Percentiles rank a stretch among this genome's conserved stretches.
Conservation (phyloP, 257 asterid species). For the Plectranthus barbatus region DNA sequence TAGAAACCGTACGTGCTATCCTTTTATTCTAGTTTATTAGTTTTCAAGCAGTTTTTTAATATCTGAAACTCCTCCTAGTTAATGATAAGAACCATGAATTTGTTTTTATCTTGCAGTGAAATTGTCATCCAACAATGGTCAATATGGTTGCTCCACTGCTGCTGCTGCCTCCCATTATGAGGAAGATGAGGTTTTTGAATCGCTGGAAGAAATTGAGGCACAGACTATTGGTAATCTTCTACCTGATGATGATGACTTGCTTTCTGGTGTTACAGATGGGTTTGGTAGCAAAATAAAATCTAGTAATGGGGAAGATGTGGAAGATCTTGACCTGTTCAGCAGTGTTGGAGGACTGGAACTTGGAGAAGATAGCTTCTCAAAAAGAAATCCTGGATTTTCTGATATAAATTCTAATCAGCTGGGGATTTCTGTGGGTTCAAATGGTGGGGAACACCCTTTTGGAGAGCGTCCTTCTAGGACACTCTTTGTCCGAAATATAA, state of each 20-base stretch:
- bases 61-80: too few relatives aligned
- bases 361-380: conserved; percentile 78
- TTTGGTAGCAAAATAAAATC: conserved; percentile 37
- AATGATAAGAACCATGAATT: too few relatives aligned
- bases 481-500: conserved; percentile 84
- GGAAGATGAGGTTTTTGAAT: conserved; percentile 78
- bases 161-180: conserved; percentile 50
- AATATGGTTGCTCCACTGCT: conserved; percentile 55
- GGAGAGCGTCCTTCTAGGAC: conserved; percentile 85
- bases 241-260: conserved; percentile 94
- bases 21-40: too few relatives aligned
- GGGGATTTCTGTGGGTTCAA: too few relatives aligned
- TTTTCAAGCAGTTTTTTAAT: too few relatives aligned
- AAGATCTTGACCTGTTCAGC: conserved; percentile 82
- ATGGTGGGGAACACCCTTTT: conserved; percentile 52
- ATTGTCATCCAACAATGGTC: conserved; percentile 52
- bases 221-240: conserved; percentile 93
- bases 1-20: conserved; percentile 3
- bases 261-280: conserved; percentile 91
- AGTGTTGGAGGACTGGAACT: conserved; percentile 93
- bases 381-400: conserved; percentile 35
- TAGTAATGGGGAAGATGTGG: conserved; percentile 50
- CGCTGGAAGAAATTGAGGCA: conserved; percentile 93
- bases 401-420: conserved; percentile 25
- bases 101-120: conserved; percentile 49